Conservation (phyloP, 306 rosid genomes). For the Dalbergia cochinchinensis region DNA sequence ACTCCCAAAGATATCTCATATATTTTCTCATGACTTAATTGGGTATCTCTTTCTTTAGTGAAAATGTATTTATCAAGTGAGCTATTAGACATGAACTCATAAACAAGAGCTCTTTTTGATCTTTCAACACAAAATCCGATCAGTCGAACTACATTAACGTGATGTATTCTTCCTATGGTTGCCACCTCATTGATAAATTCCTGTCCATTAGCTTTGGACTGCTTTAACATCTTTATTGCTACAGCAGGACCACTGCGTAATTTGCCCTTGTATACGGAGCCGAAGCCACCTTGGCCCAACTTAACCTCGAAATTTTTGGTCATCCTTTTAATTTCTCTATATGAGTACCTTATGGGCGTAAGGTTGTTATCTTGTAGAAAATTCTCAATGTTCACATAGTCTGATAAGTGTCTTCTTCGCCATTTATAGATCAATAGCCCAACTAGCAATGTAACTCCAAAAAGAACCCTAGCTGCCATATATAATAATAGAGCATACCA, state of each 20-base stretch:
- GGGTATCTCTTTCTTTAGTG: neutral
- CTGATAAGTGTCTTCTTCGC: conserved; percentile 43
- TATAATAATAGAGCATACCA: neutral
- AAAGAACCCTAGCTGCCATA: neutral
- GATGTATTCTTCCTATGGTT: conserved; percentile 38
- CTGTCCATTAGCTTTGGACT: conserved; percentile 38
- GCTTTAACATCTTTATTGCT: conserved; percentile 35
- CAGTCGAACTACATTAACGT: conserved; percentile 39
- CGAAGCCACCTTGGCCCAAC: conserved; percentile 46
- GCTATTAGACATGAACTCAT: conserved; percentile 38
- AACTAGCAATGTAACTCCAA: conserved; percentile 2
- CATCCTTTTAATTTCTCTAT: conserved; percentile 36
- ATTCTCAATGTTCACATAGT: conserved; percentile 10
- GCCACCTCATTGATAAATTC: conserved; percentile 41
- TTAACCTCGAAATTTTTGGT: conserved; percentile 9
- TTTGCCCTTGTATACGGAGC: conserved; percentile 23
- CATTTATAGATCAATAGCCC: conserved; percentile 37
- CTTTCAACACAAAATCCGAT: conserved; percentile 41
- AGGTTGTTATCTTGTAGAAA: conserved; percentile 15
- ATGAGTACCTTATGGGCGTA: conserved; percentile 41
- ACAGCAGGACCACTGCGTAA: conserved; percentile 26
- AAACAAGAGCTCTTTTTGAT: conserved; percentile 29
- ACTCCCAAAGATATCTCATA: conserved; percentile 29
- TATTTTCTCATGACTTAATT: conserved; percentile 19
- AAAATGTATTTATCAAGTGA: conserved; percentile 36